Evolutionary conservation across 495 filamentous ascomycete species (phyloP).

Genomic region (Xylaria scruposa): DNA sequence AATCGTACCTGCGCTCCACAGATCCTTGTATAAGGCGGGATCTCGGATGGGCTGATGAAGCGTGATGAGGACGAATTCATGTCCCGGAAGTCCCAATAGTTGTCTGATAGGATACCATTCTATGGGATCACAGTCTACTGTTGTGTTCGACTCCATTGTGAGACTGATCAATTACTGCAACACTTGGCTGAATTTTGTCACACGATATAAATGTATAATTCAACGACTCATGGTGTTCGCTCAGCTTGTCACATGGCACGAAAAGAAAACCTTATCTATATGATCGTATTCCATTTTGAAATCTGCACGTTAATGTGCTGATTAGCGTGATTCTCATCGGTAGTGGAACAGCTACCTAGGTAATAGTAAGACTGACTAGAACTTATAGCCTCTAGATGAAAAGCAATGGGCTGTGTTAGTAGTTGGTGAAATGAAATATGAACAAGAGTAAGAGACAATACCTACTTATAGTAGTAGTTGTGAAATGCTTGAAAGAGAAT

Average conservation of each 20-base stretch:
- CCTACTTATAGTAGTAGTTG: background rate
- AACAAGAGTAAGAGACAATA: background rate
- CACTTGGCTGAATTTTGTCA: background rate
- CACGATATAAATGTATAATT: background rate
- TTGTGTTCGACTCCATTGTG: constrained; percentile 15
- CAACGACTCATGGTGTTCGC: background rate
- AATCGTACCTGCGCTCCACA: constrained; percentile 68
- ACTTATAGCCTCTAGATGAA: background rate
- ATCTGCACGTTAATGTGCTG: background rate
- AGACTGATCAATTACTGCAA: background rate
- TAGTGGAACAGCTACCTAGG: constrained; percentile 5
- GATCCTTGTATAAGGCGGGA: constrained; percentile 51
- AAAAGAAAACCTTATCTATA: background rate
- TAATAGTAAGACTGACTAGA: background rate
- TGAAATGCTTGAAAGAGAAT: background rate
- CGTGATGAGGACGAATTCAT: constrained; percentile 66
- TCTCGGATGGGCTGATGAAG: constrained; percentile 75
- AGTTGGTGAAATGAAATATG: background rate
- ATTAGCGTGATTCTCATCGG: constrained; percentile 5
- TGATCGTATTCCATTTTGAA: background rate
- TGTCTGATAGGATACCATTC: constrained; percentile 44
- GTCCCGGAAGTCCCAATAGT: constrained; percentile 28
- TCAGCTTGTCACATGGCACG: background rate
- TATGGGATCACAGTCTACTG: constrained; percentile 16
- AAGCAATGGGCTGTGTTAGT: background rate